phyloP scores from a whole-genome alignment of 2,329 filamentous ascomycete species.

The Fusarium sp. region DNA sequence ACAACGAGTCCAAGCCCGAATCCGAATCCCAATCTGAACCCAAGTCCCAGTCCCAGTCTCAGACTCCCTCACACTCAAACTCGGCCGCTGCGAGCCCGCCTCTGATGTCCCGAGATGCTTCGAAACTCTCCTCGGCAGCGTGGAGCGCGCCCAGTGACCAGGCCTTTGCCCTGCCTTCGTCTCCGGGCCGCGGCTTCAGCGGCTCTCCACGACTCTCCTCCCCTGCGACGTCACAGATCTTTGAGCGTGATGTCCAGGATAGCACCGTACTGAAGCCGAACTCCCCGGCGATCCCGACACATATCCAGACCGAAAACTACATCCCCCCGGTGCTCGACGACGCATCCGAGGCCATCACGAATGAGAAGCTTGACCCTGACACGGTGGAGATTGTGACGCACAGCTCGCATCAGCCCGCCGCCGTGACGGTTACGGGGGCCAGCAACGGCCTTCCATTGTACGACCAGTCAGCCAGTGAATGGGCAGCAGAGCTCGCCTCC shows the following conservation, averaged over 20 bases:
- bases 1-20: conserved; percentile 29
- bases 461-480: conserved; percentile 59
- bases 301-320: conserved; percentile 94
- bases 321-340: conserved; percentile 93
- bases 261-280: conserved; percentile 73
- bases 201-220: conserved; percentile 81
- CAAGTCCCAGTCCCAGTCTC: conserved; percentile 32
- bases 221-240: conserved; percentile 84
- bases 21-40: conserved; percentile 5
- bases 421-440: conserved; percentile 71
- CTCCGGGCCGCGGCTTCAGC: conserved; percentile 74
- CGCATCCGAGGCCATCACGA: conserved; percentile 91
- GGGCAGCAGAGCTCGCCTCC: conserved; percentile 69
- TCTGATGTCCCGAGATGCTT: conserved; percentile 49
- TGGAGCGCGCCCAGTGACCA: conserved; percentile 58
- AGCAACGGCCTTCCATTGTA: conserved; percentile 49
- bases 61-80: conserved; percentile 51
- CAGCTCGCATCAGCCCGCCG: conserved; percentile 82
- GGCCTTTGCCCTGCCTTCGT: conserved; percentile 65
- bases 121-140: conserved; percentile 54
- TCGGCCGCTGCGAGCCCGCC: conserved; percentile 48
- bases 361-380: conserved; percentile 85
- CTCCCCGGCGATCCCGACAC: conserved; percentile 88
- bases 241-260: conserved; percentile 95
- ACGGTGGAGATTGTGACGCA: conserved; percentile 94